Evolutionary conservation across 1,139 yeast genomes (phyloP).

Genomic region (Scheffersomyces cryptocercus): DNA sequence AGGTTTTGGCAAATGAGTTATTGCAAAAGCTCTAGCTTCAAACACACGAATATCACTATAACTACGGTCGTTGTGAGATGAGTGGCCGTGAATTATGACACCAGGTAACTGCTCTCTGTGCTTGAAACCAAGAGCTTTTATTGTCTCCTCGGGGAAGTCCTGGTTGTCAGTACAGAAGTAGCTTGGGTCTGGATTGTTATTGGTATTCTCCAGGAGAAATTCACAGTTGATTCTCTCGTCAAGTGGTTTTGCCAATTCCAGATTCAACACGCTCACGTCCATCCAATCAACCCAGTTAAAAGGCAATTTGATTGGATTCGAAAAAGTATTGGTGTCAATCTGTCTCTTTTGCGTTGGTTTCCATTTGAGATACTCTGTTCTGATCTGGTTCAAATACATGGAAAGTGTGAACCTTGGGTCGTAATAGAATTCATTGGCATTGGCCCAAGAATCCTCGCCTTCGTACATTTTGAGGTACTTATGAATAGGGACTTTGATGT

Average conservation of each 20-base stretch:
- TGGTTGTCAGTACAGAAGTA: slow-evolving; percentile 15
- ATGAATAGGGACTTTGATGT: slow-evolving; percentile 5
- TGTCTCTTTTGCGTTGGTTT: background rate
- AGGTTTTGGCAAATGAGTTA: slow-evolving; percentile 33
- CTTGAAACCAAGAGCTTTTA: slow-evolving; percentile 11
- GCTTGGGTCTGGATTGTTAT: slow-evolving; percentile 13
- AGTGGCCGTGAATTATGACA: slow-evolving; percentile 20
- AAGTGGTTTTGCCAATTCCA: slow-evolving; percentile 9
- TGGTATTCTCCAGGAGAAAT: slow-evolving; percentile 14
- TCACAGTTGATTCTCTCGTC: slow-evolving; percentile 10
- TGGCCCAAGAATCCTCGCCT: slow-evolving; percentile 17
- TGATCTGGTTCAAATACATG: slow-evolving; percentile 14
- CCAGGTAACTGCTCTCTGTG: slow-evolving; percentile 16
- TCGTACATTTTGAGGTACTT: slow-evolving; percentile 17
- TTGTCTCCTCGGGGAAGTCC: slow-evolving; percentile 6
- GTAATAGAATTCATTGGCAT: slow-evolving; percentile 11
- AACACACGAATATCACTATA: slow-evolving; percentile 13
- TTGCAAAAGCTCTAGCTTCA: slow-evolving; percentile 17
- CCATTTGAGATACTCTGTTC: slow-evolving; percentile 11
- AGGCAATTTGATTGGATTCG: slow-evolving; percentile 9
- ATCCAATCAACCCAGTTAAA: slow-evolving; percentile 24
- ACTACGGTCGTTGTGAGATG: slow-evolving; percentile 16
- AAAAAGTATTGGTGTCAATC: background rate
- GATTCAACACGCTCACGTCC: slow-evolving; percentile 12
- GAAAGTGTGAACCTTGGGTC: slow-evolving; percentile 20